These are phyloP conservation scores for Clavispora phyllophila DNA, from an alignment of 805 yeast genomes.

Conservation along the genomic window DNA sequence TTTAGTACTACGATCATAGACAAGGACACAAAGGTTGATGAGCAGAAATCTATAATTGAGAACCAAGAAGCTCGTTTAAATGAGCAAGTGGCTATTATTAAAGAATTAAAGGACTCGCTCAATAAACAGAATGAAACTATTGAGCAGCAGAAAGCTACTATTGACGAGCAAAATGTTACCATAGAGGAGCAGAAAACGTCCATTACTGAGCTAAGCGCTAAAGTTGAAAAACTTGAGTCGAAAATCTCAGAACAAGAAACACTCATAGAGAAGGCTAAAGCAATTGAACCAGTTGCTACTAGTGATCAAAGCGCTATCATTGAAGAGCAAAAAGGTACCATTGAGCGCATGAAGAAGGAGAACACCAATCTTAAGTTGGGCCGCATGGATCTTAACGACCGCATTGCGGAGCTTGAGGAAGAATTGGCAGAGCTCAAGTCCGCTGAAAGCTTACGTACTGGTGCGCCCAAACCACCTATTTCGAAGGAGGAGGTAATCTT, in stretches of 20 bases:
- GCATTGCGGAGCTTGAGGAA: slow-evolving; percentile 25
- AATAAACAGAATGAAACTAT: background rate
- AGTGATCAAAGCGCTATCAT: slow-evolving; percentile 21
- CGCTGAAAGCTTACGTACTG: background rate
- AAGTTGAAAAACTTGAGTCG: background rate
- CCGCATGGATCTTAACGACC: slow-evolving; percentile 35
- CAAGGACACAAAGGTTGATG: too few relatives aligned
- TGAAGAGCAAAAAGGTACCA: slow-evolving; percentile 29
- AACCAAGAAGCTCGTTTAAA: background rate
- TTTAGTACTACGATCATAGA: too few relatives aligned
- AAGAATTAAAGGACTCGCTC: background rate
- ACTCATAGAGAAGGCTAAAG: background rate
- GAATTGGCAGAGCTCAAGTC: slow-evolving; percentile 14
- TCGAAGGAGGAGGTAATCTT: background rate
- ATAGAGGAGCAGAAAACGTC: background rate
- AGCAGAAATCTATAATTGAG: background rate
- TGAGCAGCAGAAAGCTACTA: background rate
- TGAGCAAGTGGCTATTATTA: background rate
- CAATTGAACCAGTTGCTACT: background rate
- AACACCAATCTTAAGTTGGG: slow-evolving; percentile 38
- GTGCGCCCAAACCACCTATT: background rate
- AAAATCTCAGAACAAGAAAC: background rate
- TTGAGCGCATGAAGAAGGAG: slow-evolving; percentile 34
- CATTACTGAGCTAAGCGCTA: background rate
- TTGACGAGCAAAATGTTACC: background rate